phyloP scores from a whole-genome alignment of 2,329 filamentous ascomycete genomes.

The Lachnellula hyalina region DNA sequence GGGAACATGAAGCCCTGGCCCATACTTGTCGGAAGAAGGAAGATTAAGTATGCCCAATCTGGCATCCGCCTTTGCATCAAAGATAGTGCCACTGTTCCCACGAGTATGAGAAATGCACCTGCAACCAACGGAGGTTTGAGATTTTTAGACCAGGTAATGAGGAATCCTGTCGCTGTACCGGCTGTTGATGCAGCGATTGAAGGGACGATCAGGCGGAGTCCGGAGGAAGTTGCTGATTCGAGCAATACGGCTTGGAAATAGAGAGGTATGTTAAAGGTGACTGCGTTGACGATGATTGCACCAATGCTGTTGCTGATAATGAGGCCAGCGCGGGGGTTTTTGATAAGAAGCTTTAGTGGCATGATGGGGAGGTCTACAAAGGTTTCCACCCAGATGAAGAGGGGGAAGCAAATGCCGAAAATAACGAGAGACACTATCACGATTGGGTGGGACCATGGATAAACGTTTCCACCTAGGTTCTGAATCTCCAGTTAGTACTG shows the following conservation, averaged over 20 bases:
- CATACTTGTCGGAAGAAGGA: conserved; percentile 50
- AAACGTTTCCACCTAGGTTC: conserved; percentile 59
- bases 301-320: conserved; percentile 51
- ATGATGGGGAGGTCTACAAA: conserved; percentile 51
- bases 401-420: conserved; percentile 43
- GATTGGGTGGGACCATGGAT: conserved; percentile 57
- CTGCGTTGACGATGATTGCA: conserved; percentile 48
- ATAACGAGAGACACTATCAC: conserved; percentile 47
- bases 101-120: conserved; percentile 44
- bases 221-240: conserved; percentile 63
- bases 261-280: conserved; percentile 60
- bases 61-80: conserved; percentile 48
- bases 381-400: conserved; percentile 49
- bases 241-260: conserved; percentile 74
- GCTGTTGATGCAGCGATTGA: conserved; percentile 49
- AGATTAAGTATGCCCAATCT: conserved; percentile 47
- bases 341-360: conserved; percentile 48
- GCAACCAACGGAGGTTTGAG: conserved; percentile 54
- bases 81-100: conserved; percentile 47
- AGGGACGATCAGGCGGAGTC: conserved; percentile 64
- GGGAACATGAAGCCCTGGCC: conserved; percentile 63
- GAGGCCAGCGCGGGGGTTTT: conserved; percentile 49
- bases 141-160: conserved; percentile 54
- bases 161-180: conserved; percentile 55
- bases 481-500: conserved; percentile 24